Conservation (phyloP, 176 grass and related monocot species). For the Triticum turgidum region DNA sequence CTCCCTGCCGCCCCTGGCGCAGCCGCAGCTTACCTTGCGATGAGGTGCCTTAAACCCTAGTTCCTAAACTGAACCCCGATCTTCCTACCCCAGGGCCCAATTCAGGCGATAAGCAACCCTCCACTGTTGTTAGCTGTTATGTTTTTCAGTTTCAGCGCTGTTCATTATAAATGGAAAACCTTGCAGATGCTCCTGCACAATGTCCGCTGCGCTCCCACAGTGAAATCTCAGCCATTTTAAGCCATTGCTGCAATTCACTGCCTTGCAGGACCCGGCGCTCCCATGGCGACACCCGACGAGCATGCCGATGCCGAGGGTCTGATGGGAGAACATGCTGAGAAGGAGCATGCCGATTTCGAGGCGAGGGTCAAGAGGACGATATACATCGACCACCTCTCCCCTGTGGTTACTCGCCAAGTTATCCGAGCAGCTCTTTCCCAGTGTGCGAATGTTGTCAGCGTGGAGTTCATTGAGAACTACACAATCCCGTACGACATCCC, state of each 20-base stretch:
- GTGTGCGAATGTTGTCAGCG: slow-evolving; percentile 40
- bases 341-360: slow-evolving; percentile 50
- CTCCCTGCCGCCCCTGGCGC: background rate
- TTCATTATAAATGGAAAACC: background rate
- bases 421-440: slow-evolving; percentile 61
- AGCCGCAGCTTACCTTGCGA: background rate
- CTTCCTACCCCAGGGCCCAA: background rate
- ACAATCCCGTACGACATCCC: slow-evolving; percentile 55
- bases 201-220: background rate
- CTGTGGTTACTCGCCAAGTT: slow-evolving; percentile 36
- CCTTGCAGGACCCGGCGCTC: too few species aligned
- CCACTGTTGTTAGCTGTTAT: background rate
- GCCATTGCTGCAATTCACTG: too few species aligned
- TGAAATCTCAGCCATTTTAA: background rate
- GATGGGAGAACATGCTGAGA: too few species aligned
- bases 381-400: slow-evolving; percentile 61
- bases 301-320: too few species aligned
- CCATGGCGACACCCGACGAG: too few species aligned
- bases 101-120: background rate
- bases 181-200: background rate
- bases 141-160: background rate
- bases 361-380: slow-evolving; percentile 48
- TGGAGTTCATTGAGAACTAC: slow-evolving; percentile 65
- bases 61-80: background rate
- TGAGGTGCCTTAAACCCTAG: background rate